Percentiles rank a stretch among this genome's conserved stretches.
Conservation (phyloP, 192 early-diverging fungal species). For the Haplosporangium gracile region DNA sequence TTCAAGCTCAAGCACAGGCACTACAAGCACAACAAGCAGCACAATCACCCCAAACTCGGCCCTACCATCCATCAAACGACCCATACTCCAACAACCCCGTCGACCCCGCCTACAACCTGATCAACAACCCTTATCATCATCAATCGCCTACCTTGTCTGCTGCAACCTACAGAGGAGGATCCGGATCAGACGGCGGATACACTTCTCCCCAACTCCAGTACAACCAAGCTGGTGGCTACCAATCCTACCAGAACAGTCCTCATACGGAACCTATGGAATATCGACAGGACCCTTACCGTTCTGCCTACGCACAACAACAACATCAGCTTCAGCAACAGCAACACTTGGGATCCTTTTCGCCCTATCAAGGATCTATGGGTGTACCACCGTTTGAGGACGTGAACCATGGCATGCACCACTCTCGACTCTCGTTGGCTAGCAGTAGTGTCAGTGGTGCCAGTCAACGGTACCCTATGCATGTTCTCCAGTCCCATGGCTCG, state of each 20-base stretch:
- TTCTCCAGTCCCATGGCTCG: constrained; percentile 8
- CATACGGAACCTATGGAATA: constrained; percentile 11
- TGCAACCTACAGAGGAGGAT: constrained; percentile 11
- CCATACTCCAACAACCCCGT: not conserved
- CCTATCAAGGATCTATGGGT: constrained; percentile 18
- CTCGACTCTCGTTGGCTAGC: constrained; percentile 30
- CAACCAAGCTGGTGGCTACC: not conserved
- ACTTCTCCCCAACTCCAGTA: not conserved
- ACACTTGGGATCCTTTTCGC: constrained; percentile 12
- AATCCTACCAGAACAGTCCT: not conserved
- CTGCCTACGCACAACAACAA: constrained; percentile 42
- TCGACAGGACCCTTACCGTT: constrained; percentile 32
- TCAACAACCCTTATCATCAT: not conserved
- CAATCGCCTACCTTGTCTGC: constrained; percentile 19
- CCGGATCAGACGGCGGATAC: not conserved
- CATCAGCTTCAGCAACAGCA: constrained; percentile 15
- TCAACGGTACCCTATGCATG: constrained; percentile 24
- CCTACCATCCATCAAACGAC: constrained; percentile 5
- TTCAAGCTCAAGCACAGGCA: constrained; percentile 10
- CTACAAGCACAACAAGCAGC: not conserved
- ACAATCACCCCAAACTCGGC: not conserved
- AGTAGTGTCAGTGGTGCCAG: constrained; percentile 2
- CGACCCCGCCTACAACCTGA: not conserved
- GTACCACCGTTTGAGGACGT: constrained; percentile 19
- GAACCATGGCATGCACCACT: not conserved